Conservation (phyloP, 2,329 filamentous ascomycete species). For the Botrytis byssoidea region DNA sequence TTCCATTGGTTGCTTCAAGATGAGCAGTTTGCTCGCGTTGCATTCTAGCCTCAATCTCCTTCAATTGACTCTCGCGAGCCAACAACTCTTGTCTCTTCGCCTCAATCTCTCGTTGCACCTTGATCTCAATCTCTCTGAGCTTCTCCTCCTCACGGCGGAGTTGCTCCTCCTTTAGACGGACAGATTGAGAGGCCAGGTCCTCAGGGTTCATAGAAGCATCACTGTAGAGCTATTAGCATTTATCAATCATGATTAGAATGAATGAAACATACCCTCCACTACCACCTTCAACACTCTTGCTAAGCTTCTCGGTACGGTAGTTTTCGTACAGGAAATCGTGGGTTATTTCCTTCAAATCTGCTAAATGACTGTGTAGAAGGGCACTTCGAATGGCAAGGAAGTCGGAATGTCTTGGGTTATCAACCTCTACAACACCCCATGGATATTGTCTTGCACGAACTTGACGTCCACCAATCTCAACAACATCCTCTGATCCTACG, state of each 20-base stretch:
- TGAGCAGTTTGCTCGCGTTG: constrained; percentile 71
- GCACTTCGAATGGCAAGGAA: constrained; percentile 97
- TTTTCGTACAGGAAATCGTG: constrained; percentile 99
- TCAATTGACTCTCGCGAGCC: constrained; percentile 95
- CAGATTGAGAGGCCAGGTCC: constrained; percentile 92
- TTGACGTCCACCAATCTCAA: constrained; percentile 90
- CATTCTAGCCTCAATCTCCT: constrained; percentile 98
- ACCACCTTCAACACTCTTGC: constrained; percentile 96
- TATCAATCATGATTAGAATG: constrained; percentile 37
- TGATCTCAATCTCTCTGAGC: constrained; percentile 97
- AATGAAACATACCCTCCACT: constrained; percentile 71
- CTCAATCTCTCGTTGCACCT: constrained; percentile 99
- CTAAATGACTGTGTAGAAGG: constrained; percentile 94
- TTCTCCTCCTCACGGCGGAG: constrained; percentile 99
- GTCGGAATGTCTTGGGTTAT: constrained; percentile 98
- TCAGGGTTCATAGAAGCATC: constrained; percentile 97
- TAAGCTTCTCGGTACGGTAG: constrained; percentile 99
- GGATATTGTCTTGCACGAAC: constrained; percentile 96
- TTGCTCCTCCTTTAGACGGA: constrained; percentile 99
- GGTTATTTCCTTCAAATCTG: constrained; percentile 98
- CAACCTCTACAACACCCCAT: constrained; percentile 98
- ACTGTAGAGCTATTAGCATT: constrained; percentile 41
- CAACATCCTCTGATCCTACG: constrained; percentile 91
- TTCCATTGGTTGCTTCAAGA: constrained; percentile 41
- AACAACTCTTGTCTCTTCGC: constrained; percentile 98